These are phyloP conservation scores for Tulasnella sp. DNA, from an alignment of 768 basidiomycete species.

Conservation along the genomic window DNA sequence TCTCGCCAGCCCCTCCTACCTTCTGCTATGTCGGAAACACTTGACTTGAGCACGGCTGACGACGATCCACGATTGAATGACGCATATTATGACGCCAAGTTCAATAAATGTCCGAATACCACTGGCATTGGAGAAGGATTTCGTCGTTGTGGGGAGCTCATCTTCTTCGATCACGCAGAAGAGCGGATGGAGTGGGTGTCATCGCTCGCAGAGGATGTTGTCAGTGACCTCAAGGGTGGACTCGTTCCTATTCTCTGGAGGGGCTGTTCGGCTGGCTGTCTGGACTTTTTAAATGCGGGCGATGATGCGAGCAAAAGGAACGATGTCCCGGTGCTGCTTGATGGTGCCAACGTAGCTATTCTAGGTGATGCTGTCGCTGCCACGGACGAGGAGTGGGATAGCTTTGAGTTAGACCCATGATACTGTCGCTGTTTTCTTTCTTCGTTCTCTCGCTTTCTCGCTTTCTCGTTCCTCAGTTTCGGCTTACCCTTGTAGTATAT, in stretches of 20 bases:
- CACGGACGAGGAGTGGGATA: no score
- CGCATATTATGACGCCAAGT: background rate
- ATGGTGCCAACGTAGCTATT: no score
- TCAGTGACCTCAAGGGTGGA: slow-evolving; percentile 32
- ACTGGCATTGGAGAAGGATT: background rate
- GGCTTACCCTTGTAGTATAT: no score
- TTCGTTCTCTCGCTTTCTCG: no score
- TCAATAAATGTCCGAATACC: background rate
- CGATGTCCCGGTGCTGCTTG: no score
- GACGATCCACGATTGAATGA: slow-evolving; percentile 19
- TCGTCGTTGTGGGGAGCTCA: slow-evolving; percentile 24
- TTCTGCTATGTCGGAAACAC: slow-evolving; percentile 9
- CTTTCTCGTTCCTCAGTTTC: no score
- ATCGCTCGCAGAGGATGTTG: slow-evolving; percentile 39
- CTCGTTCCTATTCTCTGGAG: slow-evolving; percentile 54
- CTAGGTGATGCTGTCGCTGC: no score
- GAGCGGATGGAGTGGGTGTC: slow-evolving; percentile 58
- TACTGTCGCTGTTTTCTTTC: no score
- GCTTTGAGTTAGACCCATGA: no score
- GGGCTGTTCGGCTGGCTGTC: slow-evolving; percentile 53
- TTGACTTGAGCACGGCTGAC: slow-evolving; percentile 21
- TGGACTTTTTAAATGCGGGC: slow-evolving; percentile 42
- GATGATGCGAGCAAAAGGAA: background rate
- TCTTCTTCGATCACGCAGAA: slow-evolving; percentile 50
- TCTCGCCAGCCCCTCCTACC: no score